Percentiles rank a stretch among this genome's conserved stretches.
These are phyloP conservation scores for Stylosanthes scabra DNA, from an alignment of 331 rosid genomes.

Conservation along the genomic window DNA sequence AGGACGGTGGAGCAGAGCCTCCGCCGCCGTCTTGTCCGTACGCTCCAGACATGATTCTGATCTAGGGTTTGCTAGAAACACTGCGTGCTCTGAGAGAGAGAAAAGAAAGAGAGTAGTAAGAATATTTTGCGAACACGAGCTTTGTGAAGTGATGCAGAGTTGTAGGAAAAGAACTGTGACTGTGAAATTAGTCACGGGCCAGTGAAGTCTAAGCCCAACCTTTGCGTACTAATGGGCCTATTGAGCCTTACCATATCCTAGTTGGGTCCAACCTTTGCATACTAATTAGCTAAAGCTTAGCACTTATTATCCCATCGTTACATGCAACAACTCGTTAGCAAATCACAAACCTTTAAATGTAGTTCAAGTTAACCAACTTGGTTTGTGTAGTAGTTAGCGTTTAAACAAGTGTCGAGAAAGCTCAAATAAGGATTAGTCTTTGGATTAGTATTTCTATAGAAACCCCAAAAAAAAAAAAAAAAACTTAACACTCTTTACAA, in stretches of 20 bases:
- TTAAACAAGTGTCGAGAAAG: no score
- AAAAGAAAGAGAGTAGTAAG: slow-evolving; percentile 23
- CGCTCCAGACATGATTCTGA: slow-evolving; percentile 80
- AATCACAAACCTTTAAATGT: no score
- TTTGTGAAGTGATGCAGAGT: neutral
- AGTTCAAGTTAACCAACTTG: no score
- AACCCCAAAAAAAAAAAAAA: no score
- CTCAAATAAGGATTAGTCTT: no score
- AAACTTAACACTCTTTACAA: no score
- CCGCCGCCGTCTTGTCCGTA: slow-evolving; percentile 90
- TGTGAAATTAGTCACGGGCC: neutral
- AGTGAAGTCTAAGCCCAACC: neutral
- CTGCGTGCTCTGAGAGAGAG: slow-evolving; percentile 36
- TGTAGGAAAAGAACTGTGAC: neutral
- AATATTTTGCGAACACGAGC: slow-evolving; percentile 12
- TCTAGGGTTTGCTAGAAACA: slow-evolving; percentile 56
- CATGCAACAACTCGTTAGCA: no score
- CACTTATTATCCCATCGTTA: no score
- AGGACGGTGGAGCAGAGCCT: slow-evolving; percentile 67
- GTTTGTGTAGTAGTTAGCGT: no score
- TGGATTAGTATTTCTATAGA: no score
- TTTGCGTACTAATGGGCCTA: neutral
- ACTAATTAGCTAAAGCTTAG: no score
- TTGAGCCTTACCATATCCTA: neutral
- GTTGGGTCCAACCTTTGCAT: no score